phyloP scores from a whole-genome alignment of 768 basidiomycete genomes.

The Roridomyces roridus region DNA sequence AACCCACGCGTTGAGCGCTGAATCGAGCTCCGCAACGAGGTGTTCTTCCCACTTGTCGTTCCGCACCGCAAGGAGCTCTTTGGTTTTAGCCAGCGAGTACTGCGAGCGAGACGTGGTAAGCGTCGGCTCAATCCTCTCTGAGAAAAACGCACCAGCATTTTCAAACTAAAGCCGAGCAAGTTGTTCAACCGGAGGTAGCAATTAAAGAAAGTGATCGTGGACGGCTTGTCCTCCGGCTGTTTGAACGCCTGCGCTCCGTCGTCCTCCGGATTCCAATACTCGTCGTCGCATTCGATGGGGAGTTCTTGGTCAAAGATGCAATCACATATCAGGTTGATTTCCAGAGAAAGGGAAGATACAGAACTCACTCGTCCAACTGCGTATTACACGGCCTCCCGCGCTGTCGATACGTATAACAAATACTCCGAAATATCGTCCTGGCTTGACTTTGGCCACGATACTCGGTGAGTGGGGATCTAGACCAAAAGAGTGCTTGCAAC shows the following conservation, averaged over 20 bases:
- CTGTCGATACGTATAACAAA: no score
- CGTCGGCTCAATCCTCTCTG: background rate
- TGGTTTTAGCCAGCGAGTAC: slow-evolving; percentile 76
- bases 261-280: slow-evolving; percentile 15
- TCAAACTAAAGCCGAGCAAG: slow-evolving; percentile 47
- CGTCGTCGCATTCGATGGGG: slow-evolving; percentile 35
- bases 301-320: slow-evolving; percentile 56
- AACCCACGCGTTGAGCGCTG: slow-evolving; percentile 78
- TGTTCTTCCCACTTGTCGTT: slow-evolving; percentile 65
- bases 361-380: slow-evolving; percentile 61
- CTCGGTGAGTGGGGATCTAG: no score
- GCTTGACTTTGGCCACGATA: no score
- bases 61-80: slow-evolving; percentile 51
- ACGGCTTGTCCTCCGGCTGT: slow-evolving; percentile 51
- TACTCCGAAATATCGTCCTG: no score
- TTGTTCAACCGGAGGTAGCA: slow-evolving; percentile 45
- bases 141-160: slow-evolving; percentile 52
- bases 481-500: no score
- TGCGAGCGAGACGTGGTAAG: background rate
- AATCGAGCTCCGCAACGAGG: slow-evolving; percentile 76
- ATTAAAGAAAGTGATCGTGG: slow-evolving; percentile 47
- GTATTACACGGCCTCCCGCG: slow-evolving; percentile 55
- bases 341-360: background rate
- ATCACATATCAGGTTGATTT: no score
- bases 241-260: slow-evolving; percentile 41